These are phyloP conservation scores for Dactylorhiza incarnata DNA, from an alignment of 106 monocot genomes.

Conservation along the genomic window DNA sequence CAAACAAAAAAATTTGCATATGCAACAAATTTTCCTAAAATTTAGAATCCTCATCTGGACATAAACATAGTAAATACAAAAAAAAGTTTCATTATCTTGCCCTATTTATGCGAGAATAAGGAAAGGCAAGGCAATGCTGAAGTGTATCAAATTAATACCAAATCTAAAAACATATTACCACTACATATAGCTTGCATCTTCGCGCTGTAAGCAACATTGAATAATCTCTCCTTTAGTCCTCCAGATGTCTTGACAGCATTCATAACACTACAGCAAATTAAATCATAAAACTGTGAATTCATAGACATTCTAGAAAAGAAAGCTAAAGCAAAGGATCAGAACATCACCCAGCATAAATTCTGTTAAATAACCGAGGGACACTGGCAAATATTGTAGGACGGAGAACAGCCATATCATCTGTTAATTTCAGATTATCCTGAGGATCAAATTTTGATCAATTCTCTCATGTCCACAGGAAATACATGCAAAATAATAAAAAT, in stretches of 20 bases:
- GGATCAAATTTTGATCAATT: slow-evolving; percentile 9
- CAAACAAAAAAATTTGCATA: background rate
- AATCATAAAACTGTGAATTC: slow-evolving; percentile 2
- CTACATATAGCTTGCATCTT: slow-evolving; percentile 76
- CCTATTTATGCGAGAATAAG: background rate
- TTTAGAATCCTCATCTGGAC: background rate
- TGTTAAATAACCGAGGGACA: slow-evolving; percentile 90
- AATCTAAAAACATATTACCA: slow-evolving; percentile 33
- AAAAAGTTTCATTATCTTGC: background rate
- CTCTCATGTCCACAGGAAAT: background rate
- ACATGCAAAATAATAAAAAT: background rate
- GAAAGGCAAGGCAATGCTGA: background rate
- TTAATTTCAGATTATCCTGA: slow-evolving; percentile 91
- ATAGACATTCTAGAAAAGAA: background rate
- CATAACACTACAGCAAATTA: slow-evolving; percentile 42
- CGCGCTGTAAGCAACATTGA: slow-evolving; percentile 75
- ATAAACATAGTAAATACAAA: background rate
- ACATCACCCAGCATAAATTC: slow-evolving; percentile 89
- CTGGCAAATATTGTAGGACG: slow-evolving; percentile 84
- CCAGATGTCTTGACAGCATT: slow-evolving; percentile 94
- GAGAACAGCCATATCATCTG: slow-evolving; percentile 86
- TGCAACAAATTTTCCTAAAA: background rate
- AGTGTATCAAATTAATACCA: background rate
- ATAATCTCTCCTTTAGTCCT: slow-evolving; percentile 68
- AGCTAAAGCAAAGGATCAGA: slow-evolving; percentile 1